Evolutionary conservation across 192 early-diverging fungal species (phyloP), one percentile per base, ranked within the genome.

Genomic region (Nowakowskiella sp.): DNA sequence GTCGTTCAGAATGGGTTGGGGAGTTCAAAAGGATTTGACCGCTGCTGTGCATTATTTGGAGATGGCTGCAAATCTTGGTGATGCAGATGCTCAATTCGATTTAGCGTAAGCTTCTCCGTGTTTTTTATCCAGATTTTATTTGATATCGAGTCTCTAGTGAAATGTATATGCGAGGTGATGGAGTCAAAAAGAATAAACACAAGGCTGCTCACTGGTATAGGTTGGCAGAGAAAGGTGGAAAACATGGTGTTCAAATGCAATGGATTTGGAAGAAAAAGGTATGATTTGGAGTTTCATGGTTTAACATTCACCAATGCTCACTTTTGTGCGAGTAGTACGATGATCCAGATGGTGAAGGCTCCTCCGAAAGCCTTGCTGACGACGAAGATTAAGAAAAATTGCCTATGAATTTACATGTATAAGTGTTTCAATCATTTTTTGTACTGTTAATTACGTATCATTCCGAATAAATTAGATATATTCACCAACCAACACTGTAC

Each of bases 211-310:
- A 49, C 42, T 77, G 63, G 62, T 77, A 66, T 45, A 49, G 74
- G 34, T 42, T 57, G 42, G 74, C 74, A 13, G 63, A 65, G 43
- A 67, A 61, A 23, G 51, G 57, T 24, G 74, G 74, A 7, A 66
- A 68, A 2, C 60, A 58, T 6, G 58, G 70, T 46, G 71, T 73
- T 4, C 48, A 45, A 22, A 67, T 72, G 60, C 74, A 76, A 39
- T 76, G 74, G 74, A 76, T 76, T 32, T 72, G 62, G 58, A 76
- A 76, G 47, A 61, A 65, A 32, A 76, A 75, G 43, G n/a, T n/a
- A n/a, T n/a, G n/a, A n/a, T n/a, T n/a, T n/a, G n/a, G n/a, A n/a
- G n/a, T n/a, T n/a, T n/a, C n/a, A n/a, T n/a, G n/a, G n/a, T n/a
- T n/a, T n/a, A n/a, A n/a, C n/a, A n/a, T n/a, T n/a, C n/a, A n/a